Evolutionary conservation across 2,329 filamentous ascomycete genomes (phyloP).

Genomic region (Ceratocystiopsis brevicomis): DNA sequence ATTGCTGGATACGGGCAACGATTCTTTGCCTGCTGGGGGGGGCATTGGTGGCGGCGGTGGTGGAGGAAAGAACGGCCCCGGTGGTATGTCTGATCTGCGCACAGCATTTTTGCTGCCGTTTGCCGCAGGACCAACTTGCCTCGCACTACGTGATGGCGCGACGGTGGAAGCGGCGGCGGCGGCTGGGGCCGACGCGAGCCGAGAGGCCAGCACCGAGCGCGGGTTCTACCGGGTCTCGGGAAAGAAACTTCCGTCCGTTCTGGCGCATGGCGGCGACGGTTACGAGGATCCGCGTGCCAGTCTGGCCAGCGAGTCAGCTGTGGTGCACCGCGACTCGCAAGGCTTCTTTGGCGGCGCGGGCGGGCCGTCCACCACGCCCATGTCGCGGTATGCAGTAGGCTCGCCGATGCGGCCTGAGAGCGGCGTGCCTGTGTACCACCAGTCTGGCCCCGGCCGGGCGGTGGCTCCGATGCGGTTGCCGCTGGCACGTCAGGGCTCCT

Average conservation of each 20-base stretch:
- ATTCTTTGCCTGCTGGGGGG: background rate
- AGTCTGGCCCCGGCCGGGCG: slow-evolving; percentile 41
- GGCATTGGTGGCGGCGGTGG: slow-evolving; percentile 4
- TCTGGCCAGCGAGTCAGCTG: slow-evolving; percentile 3
- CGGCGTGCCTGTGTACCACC: slow-evolving; percentile 35
- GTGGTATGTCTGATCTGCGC: slow-evolving; percentile 27
- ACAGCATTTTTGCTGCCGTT: slow-evolving; percentile 27
- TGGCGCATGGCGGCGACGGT: slow-evolving; percentile 43
- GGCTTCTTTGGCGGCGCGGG: slow-evolving; percentile 14
- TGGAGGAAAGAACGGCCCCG: slow-evolving; percentile 10
- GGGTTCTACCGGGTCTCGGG: slow-evolving; percentile 49
- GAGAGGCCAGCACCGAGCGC: slow-evolving; percentile 19
- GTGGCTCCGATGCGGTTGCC: slow-evolving; percentile 22
- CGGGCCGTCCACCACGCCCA: slow-evolving; percentile 10
- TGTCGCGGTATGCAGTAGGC: slow-evolving; percentile 29
- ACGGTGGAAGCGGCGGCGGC: slow-evolving; percentile 19
- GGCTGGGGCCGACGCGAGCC: background rate
- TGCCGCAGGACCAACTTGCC: slow-evolving; percentile 17
- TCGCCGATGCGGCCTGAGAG: slow-evolving; percentile 41
- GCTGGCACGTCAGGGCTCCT: slow-evolving; percentile 34
- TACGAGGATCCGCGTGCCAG: slow-evolving; percentile 21
- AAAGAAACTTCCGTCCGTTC: slow-evolving; percentile 42
- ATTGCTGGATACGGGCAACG: slow-evolving; percentile 23
- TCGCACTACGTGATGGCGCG: background rate
- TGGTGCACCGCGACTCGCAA: slow-evolving; percentile 12